Base-by-base conservation (phyloP, 23 red algal genomes). In the Gracilaria vermiculophylla region DNA sequence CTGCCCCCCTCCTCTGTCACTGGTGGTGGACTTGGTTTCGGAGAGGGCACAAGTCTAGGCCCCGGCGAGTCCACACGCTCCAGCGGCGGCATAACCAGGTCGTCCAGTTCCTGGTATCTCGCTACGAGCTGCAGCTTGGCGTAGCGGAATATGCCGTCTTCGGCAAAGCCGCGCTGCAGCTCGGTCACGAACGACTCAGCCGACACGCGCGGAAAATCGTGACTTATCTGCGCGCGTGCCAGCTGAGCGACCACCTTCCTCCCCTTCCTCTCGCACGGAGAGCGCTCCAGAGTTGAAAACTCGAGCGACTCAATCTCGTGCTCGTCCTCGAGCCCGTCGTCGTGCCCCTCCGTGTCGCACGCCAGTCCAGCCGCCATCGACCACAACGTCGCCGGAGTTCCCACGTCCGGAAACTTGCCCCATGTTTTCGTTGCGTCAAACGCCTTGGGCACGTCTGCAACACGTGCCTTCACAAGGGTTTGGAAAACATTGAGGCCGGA, bases 41-140 rank as follows among this genome's bases (percentile, higher is more conserved):
- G 28, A 20, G 67, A 33, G 39, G 40, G 67, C 67, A 37, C 28
- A 24, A 20, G n/a, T 28, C 3, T 20, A 20, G 23, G 39, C 67
- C 9, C 39, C 42, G 67, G 67, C 42, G 36, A 20, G 39, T 24
- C 23, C 8, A 73, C 36, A n/a, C 67, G 67, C 67, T 47, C 67
- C 67, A 73, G 40, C 40, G 67, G 67, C 28, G 67, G 67, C 67
- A 73, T 28, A 9, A 73, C 40, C 67, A 73, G 42, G 67, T 73
- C 67, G 67, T 73, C 67, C 67, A 73, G 37, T 40, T 73, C 32
- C 67, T 73, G 39, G 5, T 32, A 4, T 17, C 42, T 16, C 24
- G 39, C 36, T n/a, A 47, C 5, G 39, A 73, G 67, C 67, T 73
- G 67, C 67, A 73, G 67, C 67, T 73, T 73, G 67, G 67, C 67